These are phyloP conservation scores for Senna tora DNA, from an alignment of 306 rosid genomes.

Conservation along the genomic window DNA sequence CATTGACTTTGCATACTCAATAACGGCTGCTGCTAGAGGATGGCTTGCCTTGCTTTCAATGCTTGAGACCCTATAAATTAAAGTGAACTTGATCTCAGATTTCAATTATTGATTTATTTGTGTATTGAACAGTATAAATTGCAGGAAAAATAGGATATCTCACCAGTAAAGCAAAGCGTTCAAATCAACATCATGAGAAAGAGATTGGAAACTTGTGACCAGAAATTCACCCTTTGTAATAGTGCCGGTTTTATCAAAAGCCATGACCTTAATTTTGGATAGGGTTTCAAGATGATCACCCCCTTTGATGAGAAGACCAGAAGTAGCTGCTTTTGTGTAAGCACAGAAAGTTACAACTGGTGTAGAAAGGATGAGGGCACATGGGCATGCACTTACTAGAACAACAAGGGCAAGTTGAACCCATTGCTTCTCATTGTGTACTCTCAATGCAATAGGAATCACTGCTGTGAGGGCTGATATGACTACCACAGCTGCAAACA, in stretches of 20 bases:
- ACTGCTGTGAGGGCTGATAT: conserved; percentile 57
- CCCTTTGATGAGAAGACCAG: conserved; percentile 92
- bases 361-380: conserved; percentile 88
- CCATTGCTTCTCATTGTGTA: conserved; percentile 62
- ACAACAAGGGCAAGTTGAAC: conserved; percentile 84
- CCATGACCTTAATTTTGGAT: conserved; percentile 71
- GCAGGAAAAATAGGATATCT: conserved; percentile 9
- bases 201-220: conserved; percentile 69
- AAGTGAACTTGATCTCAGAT: conserved; percentile 25
- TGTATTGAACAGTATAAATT: not conserved
- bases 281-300: conserved; percentile 83
- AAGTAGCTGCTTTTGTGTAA: conserved; percentile 81
- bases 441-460: conserved; percentile 59
- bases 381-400: conserved; percentile 94
- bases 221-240: conserved; percentile 87
- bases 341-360: conserved; percentile 97
- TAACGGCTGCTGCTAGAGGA: conserved; percentile 86
- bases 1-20: conserved; percentile 74
- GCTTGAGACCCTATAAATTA: conserved; percentile 90
- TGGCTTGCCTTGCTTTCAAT: conserved; percentile 95
- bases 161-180: conserved; percentile 81
- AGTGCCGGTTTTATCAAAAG: conserved; percentile 96
- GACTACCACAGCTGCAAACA: conserved; percentile 66
- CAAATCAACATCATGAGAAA: conserved; percentile 58
- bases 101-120: conserved; percentile 2